Evolutionary conservation across 2,329 filamentous ascomycete genomes (phyloP).

Genomic region (Pseudogymnoascus sp.): DNA sequence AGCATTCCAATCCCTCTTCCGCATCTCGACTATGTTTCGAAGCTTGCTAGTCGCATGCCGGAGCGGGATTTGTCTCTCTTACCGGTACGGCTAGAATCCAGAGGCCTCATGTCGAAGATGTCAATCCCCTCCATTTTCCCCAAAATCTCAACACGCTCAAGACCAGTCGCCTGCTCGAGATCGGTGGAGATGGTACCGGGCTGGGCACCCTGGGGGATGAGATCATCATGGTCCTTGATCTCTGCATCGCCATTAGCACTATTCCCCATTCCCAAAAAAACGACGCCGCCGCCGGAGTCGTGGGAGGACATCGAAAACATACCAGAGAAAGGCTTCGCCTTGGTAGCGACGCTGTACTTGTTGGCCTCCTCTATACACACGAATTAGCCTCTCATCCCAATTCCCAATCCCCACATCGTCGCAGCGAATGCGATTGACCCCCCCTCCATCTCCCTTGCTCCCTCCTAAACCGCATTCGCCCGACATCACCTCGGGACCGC

Average conservation of each 20-base stretch:
- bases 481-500: background rate
- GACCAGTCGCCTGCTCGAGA: constrained; percentile 89
- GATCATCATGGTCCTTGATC: constrained; percentile 72
- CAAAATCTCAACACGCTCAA: constrained; percentile 96
- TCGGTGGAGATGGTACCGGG: constrained; percentile 85
- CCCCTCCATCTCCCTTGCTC: background rate
- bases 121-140: constrained; percentile 99
- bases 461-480: constrained; percentile 6
- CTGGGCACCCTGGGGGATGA: constrained; percentile 72
- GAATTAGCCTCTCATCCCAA: background rate
- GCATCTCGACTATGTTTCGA: constrained; percentile 10
- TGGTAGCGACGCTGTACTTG: constrained; percentile 3
- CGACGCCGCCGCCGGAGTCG: too few species aligned
- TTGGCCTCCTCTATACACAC: background rate
- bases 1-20: constrained; percentile 8
- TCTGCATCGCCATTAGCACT: constrained; percentile 45
- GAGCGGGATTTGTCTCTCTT: constrained; percentile 18
- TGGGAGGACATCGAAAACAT: too few species aligned
- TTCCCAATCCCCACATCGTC: background rate
- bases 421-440: background rate
- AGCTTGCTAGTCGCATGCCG: constrained; percentile 20
- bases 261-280: too few species aligned
- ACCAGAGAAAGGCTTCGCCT: background rate
- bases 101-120: constrained; percentile 95
- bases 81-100: constrained; percentile 86